Base-by-base conservation (phyloP, 2,329 filamentous ascomycete genomes). In the Colletotrichum eleusines region DNA sequence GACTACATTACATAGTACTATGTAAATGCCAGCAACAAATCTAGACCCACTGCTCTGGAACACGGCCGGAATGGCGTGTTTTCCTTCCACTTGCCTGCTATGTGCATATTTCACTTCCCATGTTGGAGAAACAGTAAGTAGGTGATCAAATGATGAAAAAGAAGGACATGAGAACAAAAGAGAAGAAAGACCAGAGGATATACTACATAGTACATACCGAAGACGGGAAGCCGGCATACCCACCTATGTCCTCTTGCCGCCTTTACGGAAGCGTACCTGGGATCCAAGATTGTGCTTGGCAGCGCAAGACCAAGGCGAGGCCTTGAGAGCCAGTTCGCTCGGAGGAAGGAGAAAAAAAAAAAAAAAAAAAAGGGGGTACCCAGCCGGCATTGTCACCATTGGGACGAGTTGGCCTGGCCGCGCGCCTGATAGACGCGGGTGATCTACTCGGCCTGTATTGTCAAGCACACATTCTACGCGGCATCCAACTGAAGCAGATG, bases 1-100 rank as follows among this genome's bases (percentile, higher is more conserved):
- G 33, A 38, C 44, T 38, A 46, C 59, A 54, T 35, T n/a, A n/a
- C n/a, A n/a, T n/a, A 33, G 31, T 33, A 3, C 31, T n/a, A n/a
- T n/a, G n/a, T n/a, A 7, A 33, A 33, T 3, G 23, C 35, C 44
- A 54, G 53, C 42, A 51, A 44, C 16, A 42, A 23, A 46, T 7
- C 60, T 16, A 44, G 66, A 11, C 48, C 66, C 66, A 65, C 60
- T n/a, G 28, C n/a, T 40, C 60, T 64, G 60, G 66, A 69, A 58
- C 66, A 31, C 44, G 54, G 20, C 20, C n/a, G 26, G 14, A 16
- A 26, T 53, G 35, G 53, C 35, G 50, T 9, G 16, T 18, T 35
- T 31, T 40, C 33, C 31, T 38, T 42, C 31, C 23, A 23, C 44
- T 28, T 40, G 12, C 57, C 20, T 38, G 26, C 23, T 50, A 28